These are phyloP conservation scores for Clavariopsis aquatica DNA, from an alignment of 495 filamentous ascomycete genomes.

Conservation along the genomic window DNA sequence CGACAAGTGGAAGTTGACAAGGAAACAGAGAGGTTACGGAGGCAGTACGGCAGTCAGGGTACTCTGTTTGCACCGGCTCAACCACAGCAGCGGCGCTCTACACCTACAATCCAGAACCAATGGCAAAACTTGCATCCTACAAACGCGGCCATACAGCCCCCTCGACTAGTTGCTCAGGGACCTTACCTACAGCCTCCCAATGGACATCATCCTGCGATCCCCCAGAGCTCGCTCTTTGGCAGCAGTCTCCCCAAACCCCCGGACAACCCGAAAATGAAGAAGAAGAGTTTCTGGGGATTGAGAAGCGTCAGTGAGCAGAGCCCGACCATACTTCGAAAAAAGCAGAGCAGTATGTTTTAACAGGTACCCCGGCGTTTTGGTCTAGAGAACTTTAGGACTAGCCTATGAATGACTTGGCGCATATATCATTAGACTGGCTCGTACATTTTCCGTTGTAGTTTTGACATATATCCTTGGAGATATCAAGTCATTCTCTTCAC, in stretches of 20 bases:
- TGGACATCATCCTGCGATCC: conserved; percentile 7
- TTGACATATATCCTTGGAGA: conserved; percentile 1
- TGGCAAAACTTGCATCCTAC: conserved; percentile 7
- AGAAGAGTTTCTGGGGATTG: conserved; percentile 47
- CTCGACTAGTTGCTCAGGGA: conserved; percentile 16
- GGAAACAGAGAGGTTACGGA: conserved; percentile 80
- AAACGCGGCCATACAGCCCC: conserved; percentile 8
- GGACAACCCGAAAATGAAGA: conserved; percentile 31
- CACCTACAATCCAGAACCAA: conserved; percentile 24
- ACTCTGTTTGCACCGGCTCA: conserved; percentile 18
- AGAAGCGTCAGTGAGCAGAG: conserved; percentile 34
- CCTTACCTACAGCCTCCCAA: conserved; percentile 34
- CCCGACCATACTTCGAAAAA: conserved; percentile 31
- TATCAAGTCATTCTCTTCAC: background rate
- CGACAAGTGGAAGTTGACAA: conserved; percentile 73
- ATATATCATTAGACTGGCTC: background rate
- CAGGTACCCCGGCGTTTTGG: background rate
- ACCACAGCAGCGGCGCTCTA: conserved; percentile 30
- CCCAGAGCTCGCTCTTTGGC: conserved; percentile 35
- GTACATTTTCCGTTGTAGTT: background rate
- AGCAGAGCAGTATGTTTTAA: conserved; percentile 40
- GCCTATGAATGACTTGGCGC: conserved; percentile 15
- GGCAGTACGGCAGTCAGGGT: conserved; percentile 64
- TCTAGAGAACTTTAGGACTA: background rate
- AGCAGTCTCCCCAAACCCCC: conserved; percentile 22